These are phyloP conservation scores for Capsella bursapastoris DNA, from an alignment of 345 rosid genomes.

Conservation along the genomic window DNA sequence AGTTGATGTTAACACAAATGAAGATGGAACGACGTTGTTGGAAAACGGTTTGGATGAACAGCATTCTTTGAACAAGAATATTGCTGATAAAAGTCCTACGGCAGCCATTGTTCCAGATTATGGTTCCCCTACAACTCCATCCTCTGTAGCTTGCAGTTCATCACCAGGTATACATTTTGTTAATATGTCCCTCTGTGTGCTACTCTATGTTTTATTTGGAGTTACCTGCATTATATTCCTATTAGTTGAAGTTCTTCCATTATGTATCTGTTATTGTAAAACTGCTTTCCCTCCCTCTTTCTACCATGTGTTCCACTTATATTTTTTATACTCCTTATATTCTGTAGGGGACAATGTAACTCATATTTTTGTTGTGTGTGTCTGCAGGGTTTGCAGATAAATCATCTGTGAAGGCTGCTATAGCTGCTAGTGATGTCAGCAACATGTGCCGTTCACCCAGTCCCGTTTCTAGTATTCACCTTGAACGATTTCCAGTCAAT, in stretches of 20 bases:
- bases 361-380: conserved; percentile 1
- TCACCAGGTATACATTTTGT: conserved; percentile 65
- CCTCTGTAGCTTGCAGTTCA: conserved; percentile 92
- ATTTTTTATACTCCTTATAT: conserved; percentile 1
- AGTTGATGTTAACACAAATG: conserved; percentile 61
- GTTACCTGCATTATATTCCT: conserved; percentile 6
- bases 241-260: conserved; percentile 19
- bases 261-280: conserved; percentile 23
- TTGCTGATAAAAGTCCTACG: conserved; percentile 71
- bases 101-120: conserved; percentile 58
- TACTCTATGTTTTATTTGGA: conserved; percentile 31
- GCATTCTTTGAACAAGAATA: conserved; percentile 52
- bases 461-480: conserved; percentile 59
- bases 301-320: conserved; percentile 21
- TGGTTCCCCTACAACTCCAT: conserved; percentile 90
- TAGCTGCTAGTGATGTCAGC: conserved; percentile 55
- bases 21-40: conserved; percentile 50
- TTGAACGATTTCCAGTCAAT: conserved; percentile 58
- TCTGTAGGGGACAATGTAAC: conserved; percentile 7
- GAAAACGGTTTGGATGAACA: conserved; percentile 48
- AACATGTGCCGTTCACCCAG: conserved; percentile 70
- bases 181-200: neutral
- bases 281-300: conserved; percentile 18
- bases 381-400: conserved; percentile 78
- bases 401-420: conserved; percentile 53